Conservation (phyloP, 768 basidiomycete species). For the Paxillus rubicundulus region DNA sequence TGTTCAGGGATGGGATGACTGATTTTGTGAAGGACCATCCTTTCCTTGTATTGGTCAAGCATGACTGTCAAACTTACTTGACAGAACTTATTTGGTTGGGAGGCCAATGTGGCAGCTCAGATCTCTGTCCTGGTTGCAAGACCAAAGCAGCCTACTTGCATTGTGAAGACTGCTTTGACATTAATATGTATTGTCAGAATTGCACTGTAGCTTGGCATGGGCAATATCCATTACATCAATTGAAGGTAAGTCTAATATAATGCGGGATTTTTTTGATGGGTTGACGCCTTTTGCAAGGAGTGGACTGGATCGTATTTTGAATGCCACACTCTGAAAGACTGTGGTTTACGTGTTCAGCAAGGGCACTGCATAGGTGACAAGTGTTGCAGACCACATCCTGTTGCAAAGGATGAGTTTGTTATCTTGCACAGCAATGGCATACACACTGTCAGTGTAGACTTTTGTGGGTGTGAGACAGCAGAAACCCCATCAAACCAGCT, state of each 20-base stretch:
- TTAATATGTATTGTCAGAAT: not conserved
- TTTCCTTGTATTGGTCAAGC: not conserved
- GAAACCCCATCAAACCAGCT: too few relatives aligned
- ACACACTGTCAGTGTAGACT: constrained; percentile 18
- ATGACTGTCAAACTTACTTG: not conserved
- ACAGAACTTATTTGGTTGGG: constrained; percentile 4
- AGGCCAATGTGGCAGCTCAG: not conserved
- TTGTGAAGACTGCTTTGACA: constrained; percentile 12
- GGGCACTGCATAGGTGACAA: constrained; percentile 13
- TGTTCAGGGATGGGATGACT: too few relatives aligned
- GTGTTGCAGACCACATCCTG: not conserved
- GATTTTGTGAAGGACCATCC: not conserved
- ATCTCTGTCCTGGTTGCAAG: not conserved
- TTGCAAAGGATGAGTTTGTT: constrained; percentile 6
- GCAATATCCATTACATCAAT: constrained; percentile 12
- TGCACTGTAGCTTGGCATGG: constrained; percentile 6
- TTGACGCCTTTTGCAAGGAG: constrained; percentile 4
- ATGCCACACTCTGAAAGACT: constrained; percentile 5
- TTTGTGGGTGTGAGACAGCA: constrained; percentile 17
- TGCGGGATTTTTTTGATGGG: not conserved
- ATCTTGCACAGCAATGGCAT: constrained; percentile 5
- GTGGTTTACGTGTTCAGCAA: constrained; percentile 22
- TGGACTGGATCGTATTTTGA: constrained; percentile 17
- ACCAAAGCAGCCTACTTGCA: not conserved
- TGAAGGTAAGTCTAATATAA: constrained; percentile 8